Evolutionary conservation across 768 basidiomycete genomes (phyloP), one percentile per base, ranked within the genome.

Genomic region (Mycena capillaripes): DNA sequence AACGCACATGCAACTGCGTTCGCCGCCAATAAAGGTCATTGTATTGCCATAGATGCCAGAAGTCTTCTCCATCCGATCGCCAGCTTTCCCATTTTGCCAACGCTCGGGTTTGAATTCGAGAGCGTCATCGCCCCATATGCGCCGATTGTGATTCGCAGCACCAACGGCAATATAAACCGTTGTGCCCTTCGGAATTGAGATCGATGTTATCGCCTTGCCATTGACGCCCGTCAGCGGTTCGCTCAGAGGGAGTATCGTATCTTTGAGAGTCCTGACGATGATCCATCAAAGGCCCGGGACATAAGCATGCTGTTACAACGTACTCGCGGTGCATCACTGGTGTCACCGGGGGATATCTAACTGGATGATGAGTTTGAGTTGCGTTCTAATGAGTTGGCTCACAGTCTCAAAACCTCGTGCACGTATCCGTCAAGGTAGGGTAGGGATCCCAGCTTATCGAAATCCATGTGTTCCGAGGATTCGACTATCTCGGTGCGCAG

Each of bases 61-160:
- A 36, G 34, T 36, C 23, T 66, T 66, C 44, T 25, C 42, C 1
- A 11, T 66, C 14, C 32, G 40, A 4, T 3, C n/a, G 5, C 7
- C 56, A 8, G 55, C 66, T 21, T 58, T 66, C 1, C 66, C 56
- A 30, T 59, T 38, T 7, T 34, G 23, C 86, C 87, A 88, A 11
- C 64, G 53, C 12, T 66, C 65, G 27, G 65, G 65, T 11, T 44
- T 66, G 42, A 66, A 66, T n/a, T 66, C 65, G 0, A 66, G 42
- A 3, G 42, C 65, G 12, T 66, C 65, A 3, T 56, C 55, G 0
- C 65, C 65, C 65, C 55, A 66, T 2, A 66, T 46, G 19, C 27
- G 30, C n/a, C 27, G 44, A 17, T 46, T 57, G 40, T 66, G 55
- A 38, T 66, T 66, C 12, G 42, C 53, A 2, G 55, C 65, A 12